phyloP scores from a whole-genome alignment of 768 basidiomycete genomes.

The Macrolepiota albuminosa region DNA sequence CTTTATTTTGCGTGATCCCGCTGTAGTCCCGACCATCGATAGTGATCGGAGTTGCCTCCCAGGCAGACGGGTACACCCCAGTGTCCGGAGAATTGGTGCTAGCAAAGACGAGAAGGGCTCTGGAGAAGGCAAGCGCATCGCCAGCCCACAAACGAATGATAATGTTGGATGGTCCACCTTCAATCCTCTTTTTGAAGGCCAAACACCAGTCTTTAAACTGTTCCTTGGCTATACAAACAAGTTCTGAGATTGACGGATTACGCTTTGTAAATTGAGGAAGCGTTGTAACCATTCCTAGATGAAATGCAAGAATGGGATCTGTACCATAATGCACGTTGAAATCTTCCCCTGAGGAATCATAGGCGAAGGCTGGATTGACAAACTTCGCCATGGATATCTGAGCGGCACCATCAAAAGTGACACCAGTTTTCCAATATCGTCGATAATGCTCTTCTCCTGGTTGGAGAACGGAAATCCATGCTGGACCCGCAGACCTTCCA shows the following conservation, averaged over 20 bases:
- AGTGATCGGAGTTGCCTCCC: constrained; percentile 27
- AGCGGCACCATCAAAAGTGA: constrained; percentile 22
- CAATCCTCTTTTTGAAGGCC: constrained; percentile 20
- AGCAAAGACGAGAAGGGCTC: constrained; percentile 24
- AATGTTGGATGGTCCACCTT: constrained; percentile 7
- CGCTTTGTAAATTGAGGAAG: constrained; percentile 18
- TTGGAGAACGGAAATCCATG: constrained; percentile 15
- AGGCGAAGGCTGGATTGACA: constrained; percentile 44
- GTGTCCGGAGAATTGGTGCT: constrained; percentile 17
- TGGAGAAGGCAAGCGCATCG: constrained; percentile 35
- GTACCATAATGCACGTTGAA: constrained; percentile 41
- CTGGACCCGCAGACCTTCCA: constrained; percentile 33
- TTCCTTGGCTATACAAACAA: constrained; percentile 23
- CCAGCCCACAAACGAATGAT: constrained; percentile 36
- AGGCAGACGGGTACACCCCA: constrained; percentile 27
- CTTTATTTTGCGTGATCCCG: constrained; percentile 3
- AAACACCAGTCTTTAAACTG: constrained; percentile 33
- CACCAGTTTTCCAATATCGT: constrained; percentile 39
- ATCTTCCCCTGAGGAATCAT: constrained; percentile 30
- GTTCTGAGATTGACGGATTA: constrained; percentile 10
- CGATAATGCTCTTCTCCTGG: constrained; percentile 18
- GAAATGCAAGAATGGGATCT: constrained; percentile 37
- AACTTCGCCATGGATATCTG: constrained; percentile 19
- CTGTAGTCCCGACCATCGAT: constrained; percentile 30
- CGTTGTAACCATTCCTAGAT: constrained; percentile 26